Evolutionary conservation across 768 basidiomycete genomes (phyloP), one percentile per base, ranked within the genome.

Genomic region (Exsudoporus frostii): DNA sequence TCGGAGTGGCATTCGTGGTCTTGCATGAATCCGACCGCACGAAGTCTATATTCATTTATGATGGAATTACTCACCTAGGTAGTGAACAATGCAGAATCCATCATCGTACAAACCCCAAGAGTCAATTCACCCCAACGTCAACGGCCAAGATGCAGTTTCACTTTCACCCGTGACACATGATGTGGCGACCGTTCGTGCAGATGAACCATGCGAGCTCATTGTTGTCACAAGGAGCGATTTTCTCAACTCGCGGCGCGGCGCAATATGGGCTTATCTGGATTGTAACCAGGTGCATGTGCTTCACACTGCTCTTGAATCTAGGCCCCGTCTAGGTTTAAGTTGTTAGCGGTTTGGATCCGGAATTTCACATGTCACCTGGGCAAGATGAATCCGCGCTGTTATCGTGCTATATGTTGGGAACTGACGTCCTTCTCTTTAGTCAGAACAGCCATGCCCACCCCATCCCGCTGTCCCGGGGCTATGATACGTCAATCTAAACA

Each of bases 321-420:
- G 25, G n/a, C 33, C 20, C 29, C 20, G 14, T 14, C 37, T 22
- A 17, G 29, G 19, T 11, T 30, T 15, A 15, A 11, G 20, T 22
- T 32, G 30, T 46, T n/a, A 8, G 22, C 19, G 15, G 11, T 13
- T 29, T 19, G 43, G n/a, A 7, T 13, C 37, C n/a, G 20, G 7
- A 24, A 39, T 10, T 45, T 38, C 46, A 34, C 38, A 56, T 36
- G 42, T 44, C 53, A 56, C 34, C 46, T 17, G 2, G 42, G 19
- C 11, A 17, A 22, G 24, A 20, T 30, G 49, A 13, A 39, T 19
- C 11, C 7, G 45, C 11, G 45, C 13, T 7, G 8, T 39, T 24
- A 15, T 7, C 14, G n/a, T 27, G 24, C 22, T 13, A 36, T 14
- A 13, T 9, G 2, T 14, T 37, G 13, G n/a, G 34, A 36, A 27